A percentile compares a stretch with the other conserved stretches of the same genome.
Conservation (phyloP, 805 yeast species). For the Pichia cephalocereana region DNA sequence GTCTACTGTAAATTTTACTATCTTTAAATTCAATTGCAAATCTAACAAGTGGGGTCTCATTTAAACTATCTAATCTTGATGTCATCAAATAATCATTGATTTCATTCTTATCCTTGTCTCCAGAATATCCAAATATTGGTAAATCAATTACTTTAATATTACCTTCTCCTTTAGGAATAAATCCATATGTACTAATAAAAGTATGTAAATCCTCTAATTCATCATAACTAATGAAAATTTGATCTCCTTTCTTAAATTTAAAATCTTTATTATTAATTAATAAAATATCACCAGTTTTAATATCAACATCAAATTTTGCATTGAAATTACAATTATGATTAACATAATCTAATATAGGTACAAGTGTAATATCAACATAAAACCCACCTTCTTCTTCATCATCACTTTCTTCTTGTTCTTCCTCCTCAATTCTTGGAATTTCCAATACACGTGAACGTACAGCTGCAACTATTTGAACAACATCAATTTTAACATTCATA, state of each 20-base stretch:
- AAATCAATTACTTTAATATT: constrained; percentile 24
- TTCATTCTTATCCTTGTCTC: neutral
- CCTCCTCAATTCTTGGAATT: constrained; percentile 38
- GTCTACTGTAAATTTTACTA: neutral
- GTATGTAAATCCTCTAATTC: constrained; percentile 33
- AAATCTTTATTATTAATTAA: neutral
- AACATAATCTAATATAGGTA: constrained; percentile 60
- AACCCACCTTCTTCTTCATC: constrained; percentile 31
- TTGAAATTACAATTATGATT: constrained; percentile 45
- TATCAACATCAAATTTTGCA: constrained; percentile 55
- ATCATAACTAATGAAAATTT: constrained; percentile 37
- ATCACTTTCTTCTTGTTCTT: constrained; percentile 3
- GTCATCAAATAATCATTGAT: neutral
- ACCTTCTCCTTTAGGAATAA: constrained; percentile 28
- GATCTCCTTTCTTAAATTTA: constrained; percentile 13
- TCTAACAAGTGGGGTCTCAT: neutral
- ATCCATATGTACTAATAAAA: constrained; percentile 37
- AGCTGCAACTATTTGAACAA: constrained; percentile 27
- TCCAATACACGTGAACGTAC: constrained; percentile 54
- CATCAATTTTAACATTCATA: constrained; percentile 1
- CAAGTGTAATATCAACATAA: constrained; percentile 43
- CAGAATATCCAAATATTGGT: constrained; percentile 25
- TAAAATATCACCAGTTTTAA: constrained; percentile 33
- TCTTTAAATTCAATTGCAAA: neutral
- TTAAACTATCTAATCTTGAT: neutral